These are phyloP conservation scores for Penicillium sp. DNA, from an alignment of 2,329 filamentous ascomycete species.

Conservation along the genomic window DNA sequence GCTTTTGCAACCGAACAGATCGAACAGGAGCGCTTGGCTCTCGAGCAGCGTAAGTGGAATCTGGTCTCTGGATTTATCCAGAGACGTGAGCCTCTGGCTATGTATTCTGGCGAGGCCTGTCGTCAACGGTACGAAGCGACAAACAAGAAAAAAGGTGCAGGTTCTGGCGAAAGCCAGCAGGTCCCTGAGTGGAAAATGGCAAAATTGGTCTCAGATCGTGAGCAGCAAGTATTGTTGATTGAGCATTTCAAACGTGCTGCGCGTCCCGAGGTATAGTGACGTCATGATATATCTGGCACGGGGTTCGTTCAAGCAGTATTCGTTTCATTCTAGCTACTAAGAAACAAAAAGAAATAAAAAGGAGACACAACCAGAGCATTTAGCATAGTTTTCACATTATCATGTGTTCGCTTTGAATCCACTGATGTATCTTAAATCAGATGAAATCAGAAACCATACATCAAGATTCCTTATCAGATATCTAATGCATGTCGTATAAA, in stretches of 20 bases:
- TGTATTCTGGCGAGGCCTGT: slow-evolving; percentile 47
- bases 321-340: neutral
- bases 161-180: neutral
- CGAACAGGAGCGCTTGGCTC: slow-evolving; percentile 28
- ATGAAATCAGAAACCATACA: neutral
- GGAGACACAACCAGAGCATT: neutral
- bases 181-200: neutral
- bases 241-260: slow-evolving; percentile 2
- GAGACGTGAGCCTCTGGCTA: slow-evolving; percentile 31
- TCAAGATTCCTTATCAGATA: too few species aligned
- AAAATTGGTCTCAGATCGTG: neutral
- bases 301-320: too few species aligned
- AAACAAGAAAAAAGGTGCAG: neutral
- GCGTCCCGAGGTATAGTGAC: neutral
- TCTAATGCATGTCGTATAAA: neutral
- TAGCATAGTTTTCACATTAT: neutral
- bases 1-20: slow-evolving; percentile 26
- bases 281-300: too few species aligned
- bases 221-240: neutral
- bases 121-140: slow-evolving; percentile 1
- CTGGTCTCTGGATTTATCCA: slow-evolving; percentile 43
- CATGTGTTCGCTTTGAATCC: neutral
- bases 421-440: neutral
- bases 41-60: slow-evolving; percentile 40
- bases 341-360: neutral